Percentiles rank a stretch among this genome's conserved stretches.
These are phyloP conservation scores for Solanum rostratum DNA, from an alignment of 257 asterid species.

Conservation along the genomic window DNA sequence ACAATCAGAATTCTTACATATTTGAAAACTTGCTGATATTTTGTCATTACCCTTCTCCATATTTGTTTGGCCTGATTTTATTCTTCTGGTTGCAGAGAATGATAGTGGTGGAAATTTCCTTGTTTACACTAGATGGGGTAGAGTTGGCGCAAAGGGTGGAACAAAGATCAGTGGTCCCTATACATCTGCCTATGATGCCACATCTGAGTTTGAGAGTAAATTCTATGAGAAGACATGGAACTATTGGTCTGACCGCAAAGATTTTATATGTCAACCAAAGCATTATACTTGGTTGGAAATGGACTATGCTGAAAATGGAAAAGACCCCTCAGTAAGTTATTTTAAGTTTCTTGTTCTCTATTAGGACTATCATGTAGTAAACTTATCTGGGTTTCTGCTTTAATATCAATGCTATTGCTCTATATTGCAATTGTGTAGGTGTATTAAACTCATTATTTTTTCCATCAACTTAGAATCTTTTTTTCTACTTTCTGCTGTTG, in stretches of 20 bases:
- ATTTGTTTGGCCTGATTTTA: not conserved
- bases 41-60: not conserved
- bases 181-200: conserved; percentile 41
- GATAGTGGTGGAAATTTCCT: conserved; percentile 67
- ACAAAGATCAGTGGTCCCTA: conserved; percentile 52
- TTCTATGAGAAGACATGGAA: conserved; percentile 70
- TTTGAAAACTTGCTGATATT: not conserved
- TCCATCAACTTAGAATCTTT: not conserved
- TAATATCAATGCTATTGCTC: not conserved
- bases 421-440: not conserved
- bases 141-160: conserved; percentile 95
- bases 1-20: not conserved
- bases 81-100: conserved; percentile 44
- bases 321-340: conserved; percentile 49
- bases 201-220: conserved; percentile 51
- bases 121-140: conserved; percentile 86
- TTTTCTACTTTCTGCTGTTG: not conserved
- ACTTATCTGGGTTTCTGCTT: not conserved
- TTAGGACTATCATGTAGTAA: conserved; percentile 1
- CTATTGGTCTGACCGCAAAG: conserved; percentile 48
- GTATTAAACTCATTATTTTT: not conserved
- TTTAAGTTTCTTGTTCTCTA: not conserved
- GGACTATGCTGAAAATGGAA: conserved; percentile 66
- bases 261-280: conserved; percentile 42
- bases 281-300: conserved; percentile 83